phyloP scores from a whole-genome alignment of 2,329 filamentous ascomycete species.

The Trichoderma aggressivum region DNA sequence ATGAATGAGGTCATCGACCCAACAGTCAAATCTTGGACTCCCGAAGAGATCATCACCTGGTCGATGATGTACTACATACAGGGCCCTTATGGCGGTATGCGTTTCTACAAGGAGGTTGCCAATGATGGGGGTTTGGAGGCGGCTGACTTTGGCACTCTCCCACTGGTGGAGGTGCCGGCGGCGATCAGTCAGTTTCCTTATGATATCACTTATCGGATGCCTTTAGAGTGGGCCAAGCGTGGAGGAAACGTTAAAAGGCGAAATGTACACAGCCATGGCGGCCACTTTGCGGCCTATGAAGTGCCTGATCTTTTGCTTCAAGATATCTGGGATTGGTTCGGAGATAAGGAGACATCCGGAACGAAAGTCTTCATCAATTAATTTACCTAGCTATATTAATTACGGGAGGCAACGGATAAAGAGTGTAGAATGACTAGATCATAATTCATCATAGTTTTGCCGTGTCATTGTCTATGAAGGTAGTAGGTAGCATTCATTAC shows the following conservation, averaged over 20 bases:
- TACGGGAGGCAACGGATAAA: no score
- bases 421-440: no score
- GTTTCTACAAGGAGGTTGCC: not conserved
- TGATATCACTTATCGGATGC: not conserved
- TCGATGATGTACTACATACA: slow-evolving; percentile 9
- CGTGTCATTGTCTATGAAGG: no score
- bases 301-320: not conserved
- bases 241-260: not conserved
- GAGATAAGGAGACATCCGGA: not conserved
- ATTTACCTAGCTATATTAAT: not conserved
- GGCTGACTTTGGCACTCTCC: not conserved
- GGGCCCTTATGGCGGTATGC: not conserved
- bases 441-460: no score
- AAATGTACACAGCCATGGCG: not conserved
- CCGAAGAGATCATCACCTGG: not conserved
- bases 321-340: slow-evolving; percentile 1
- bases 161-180: not conserved
- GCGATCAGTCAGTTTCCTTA: slow-evolving; percentile 9
- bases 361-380: not conserved
- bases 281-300: not conserved
- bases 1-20: not conserved
- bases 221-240: not conserved
- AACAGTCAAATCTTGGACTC: not conserved
- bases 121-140: not conserved
- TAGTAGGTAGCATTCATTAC: slow-evolving; percentile 11